Evolutionary conservation across 1,284 basidiomycete species (phyloP).

Genomic region (Ceratobasidium sp.): DNA sequence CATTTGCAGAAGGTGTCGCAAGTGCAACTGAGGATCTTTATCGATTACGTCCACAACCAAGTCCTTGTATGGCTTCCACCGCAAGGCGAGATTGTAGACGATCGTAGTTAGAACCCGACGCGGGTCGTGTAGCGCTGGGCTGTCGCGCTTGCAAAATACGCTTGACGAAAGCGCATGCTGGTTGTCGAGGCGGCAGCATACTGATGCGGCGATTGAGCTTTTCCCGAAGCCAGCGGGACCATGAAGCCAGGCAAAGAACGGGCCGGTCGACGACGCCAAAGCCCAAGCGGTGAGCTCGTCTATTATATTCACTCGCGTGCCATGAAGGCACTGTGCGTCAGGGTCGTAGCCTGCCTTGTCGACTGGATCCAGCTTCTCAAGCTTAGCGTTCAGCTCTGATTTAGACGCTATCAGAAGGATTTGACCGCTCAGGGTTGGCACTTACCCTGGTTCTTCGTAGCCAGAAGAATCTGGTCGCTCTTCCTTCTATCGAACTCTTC

Average conservation of each 20-base stretch:
- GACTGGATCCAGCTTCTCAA: constrained; percentile 1
- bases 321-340: neutral
- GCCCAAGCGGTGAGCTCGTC: neutral
- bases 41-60: neutral
- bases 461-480: too few species aligned
- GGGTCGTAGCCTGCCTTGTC: neutral
- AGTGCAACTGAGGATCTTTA: neutral
- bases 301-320: neutral
- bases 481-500: too few species aligned
- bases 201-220: constrained; percentile 14
- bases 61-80: neutral
- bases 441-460: too few species aligned
- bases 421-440: too few species aligned
- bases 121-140: neutral
- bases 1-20: neutral
- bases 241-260: neutral
- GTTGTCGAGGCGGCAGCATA: neutral
- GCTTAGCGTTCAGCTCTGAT: neutral
- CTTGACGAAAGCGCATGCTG: neutral
- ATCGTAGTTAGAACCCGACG: neutral
- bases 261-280: too few species aligned
- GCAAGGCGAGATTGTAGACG: neutral
- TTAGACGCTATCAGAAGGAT: too few species aligned
- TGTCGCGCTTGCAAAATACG: constrained; percentile 31
- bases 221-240: constrained; percentile 25